phyloP scores from a whole-genome alignment of 208 protist genomes.

The Trypanosoma cruzi region DNA sequence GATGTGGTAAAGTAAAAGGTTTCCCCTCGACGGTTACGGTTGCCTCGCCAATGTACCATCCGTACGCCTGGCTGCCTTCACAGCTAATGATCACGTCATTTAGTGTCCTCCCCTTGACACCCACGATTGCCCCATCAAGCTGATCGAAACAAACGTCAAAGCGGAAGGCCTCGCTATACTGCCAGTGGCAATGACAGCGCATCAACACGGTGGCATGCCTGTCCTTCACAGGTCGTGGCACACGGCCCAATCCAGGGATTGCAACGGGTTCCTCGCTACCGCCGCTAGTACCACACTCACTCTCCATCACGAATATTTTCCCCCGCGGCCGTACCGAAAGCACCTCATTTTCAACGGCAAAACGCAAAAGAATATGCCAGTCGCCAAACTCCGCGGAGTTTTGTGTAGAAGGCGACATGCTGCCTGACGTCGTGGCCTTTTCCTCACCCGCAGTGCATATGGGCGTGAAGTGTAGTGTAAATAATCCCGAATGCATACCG shows the following conservation, averaged over 20 bases:
- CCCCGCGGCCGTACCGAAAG: conserved; percentile 72
- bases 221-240: conserved; percentile 62
- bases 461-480: conserved; percentile 85
- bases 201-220: conserved; percentile 41
- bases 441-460: conserved; percentile 44
- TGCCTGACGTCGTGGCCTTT: not conserved
- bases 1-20: conserved; percentile 39
- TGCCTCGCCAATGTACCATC: conserved; percentile 75
- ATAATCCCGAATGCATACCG: conserved; percentile 76
- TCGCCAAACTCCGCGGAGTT: conserved; percentile 68
- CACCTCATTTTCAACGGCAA: conserved; percentile 79
- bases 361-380: conserved; percentile 84
- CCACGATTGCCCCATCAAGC: conserved; percentile 70
- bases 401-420: conserved; percentile 15
- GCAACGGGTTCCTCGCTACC: conserved; percentile 47
- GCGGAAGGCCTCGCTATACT: conserved; percentile 44
- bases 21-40: conserved; percentile 43
- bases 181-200: conserved; percentile 26
- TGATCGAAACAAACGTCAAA: conserved; percentile 78
- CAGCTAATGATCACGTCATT: conserved; percentile 78
- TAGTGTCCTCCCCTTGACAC: conserved; percentile 43
- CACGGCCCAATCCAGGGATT: conserved; percentile 63
- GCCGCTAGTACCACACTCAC: conserved; percentile 42
- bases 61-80: conserved; percentile 68
- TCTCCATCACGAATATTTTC: conserved; percentile 77